These are phyloP conservation scores for Rhizopogon vulgaris DNA, from an alignment of 768 basidiomycete species.

Conservation along the genomic window DNA sequence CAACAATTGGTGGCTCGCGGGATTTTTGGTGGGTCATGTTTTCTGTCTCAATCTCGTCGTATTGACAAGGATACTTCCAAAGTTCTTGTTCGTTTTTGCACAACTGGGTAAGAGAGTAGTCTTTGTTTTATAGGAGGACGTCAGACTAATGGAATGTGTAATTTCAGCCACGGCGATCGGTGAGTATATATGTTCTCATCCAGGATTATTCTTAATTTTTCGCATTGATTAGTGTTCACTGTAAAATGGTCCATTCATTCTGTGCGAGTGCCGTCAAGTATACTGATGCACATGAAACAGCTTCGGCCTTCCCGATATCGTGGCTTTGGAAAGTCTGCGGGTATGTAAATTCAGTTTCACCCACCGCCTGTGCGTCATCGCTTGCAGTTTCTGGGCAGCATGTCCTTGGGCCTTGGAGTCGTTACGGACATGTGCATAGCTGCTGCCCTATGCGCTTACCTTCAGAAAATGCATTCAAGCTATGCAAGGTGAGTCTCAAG, in stretches of 20 bases:
- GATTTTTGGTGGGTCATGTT: slow-evolving; percentile 34
- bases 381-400: slow-evolving; percentile 37
- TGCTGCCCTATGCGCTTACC: slow-evolving; percentile 44
- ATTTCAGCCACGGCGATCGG: slow-evolving; percentile 32
- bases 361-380: background rate
- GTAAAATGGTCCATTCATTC: slow-evolving; percentile 32
- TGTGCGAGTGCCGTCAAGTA: background rate
- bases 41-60: background rate
- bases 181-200: slow-evolving; percentile 15
- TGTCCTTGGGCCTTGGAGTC: slow-evolving; percentile 45
- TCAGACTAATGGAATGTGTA: background rate
- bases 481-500: slow-evolving; percentile 32
- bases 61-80: slow-evolving; percentile 1
- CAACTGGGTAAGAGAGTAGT: slow-evolving; percentile 39
- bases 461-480: slow-evolving; percentile 48
- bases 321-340: slow-evolving; percentile 38
- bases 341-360: slow-evolving; percentile 23
- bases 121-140: background rate
- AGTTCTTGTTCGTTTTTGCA: slow-evolving; percentile 42
- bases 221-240: slow-evolving; percentile 33
- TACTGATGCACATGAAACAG: slow-evolving; percentile 16
- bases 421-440: slow-evolving; percentile 49
- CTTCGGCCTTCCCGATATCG: slow-evolving; percentile 36
- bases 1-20: slow-evolving; percentile 41
- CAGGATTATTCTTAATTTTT: background rate